phyloP scores from a whole-genome alignment of 805 yeast species.

The Torulaspora delbrueckii region DNA sequence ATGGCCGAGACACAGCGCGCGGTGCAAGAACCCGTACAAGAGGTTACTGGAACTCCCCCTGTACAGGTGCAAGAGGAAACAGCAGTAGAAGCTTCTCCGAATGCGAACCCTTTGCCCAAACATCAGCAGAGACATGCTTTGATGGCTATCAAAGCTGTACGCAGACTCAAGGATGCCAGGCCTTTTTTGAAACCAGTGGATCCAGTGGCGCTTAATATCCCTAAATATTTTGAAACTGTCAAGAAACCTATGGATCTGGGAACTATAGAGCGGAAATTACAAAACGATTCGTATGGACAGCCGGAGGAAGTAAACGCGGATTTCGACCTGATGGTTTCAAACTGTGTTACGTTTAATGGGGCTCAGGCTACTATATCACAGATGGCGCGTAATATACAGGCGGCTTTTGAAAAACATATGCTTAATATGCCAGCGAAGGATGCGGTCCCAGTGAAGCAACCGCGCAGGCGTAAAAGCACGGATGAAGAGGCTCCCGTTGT shows the following conservation, averaged over 20 bases:
- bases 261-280: conserved; percentile 79
- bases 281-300: conserved; percentile 62
- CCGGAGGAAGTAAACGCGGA: conserved; percentile 69
- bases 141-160: conserved; percentile 78
- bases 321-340: conserved; percentile 76
- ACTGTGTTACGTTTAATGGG: conserved; percentile 84
- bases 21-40: background rate
- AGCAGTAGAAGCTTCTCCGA: background rate
- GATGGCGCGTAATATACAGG: conserved; percentile 88
- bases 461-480: conserved; percentile 27
- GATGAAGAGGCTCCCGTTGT: conserved; percentile 37
- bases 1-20: background rate
- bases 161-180: conserved; percentile 83
- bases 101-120: conserved; percentile 55
- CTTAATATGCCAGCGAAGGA: conserved; percentile 78
- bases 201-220: conserved; percentile 79
- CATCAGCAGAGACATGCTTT: conserved; percentile 81
- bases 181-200: conserved; percentile 93
- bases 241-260: conserved; percentile 89
- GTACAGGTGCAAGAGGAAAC: background rate
- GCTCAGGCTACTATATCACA: conserved; percentile 74
- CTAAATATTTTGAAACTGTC: conserved; percentile 80
- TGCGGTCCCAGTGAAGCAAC: conserved; percentile 30
- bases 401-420: conserved; percentile 90
- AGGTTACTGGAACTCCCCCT: no score